These are phyloP conservation scores for Venturia pyrina DNA, from an alignment of 2,329 filamentous ascomycete species.

Conservation along the genomic window DNA sequence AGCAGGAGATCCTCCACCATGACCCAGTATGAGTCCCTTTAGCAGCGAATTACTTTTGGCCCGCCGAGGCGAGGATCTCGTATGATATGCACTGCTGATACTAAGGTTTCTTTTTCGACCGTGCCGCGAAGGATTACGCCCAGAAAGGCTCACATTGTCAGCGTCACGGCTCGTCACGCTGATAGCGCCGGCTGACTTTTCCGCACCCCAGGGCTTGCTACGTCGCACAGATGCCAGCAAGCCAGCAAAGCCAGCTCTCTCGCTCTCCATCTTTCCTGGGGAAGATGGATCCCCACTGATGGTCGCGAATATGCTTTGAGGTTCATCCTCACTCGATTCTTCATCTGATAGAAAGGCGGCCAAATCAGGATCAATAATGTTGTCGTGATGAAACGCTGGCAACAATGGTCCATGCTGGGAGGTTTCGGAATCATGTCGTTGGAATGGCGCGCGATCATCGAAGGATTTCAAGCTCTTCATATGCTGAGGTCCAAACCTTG, in stretches of 20 bases:
- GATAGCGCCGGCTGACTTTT: constrained; percentile 54
- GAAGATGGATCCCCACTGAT: constrained; percentile 55
- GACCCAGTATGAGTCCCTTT: constrained; percentile 33
- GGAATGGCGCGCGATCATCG: constrained; percentile 82
- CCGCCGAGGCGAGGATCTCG: constrained; percentile 58
- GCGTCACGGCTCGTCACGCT: constrained; percentile 48
- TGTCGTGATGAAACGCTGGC: constrained; percentile 95
- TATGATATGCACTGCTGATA: constrained; percentile 63
- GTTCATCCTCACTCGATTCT: constrained; percentile 81
- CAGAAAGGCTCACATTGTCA: constrained; percentile 9
- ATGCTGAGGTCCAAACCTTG: constrained; percentile 61
- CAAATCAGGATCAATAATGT: constrained; percentile 93
- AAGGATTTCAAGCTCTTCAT: constrained; percentile 61
- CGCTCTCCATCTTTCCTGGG: constrained; percentile 56
- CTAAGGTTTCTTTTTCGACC: constrained; percentile 69
- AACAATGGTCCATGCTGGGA: constrained; percentile 52
- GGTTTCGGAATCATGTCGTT: constrained; percentile 61
- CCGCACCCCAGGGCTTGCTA: constrained; percentile 48
- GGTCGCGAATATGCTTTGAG: constrained; percentile 67
- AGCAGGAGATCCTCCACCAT: constrained; percentile 5
- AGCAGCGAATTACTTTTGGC: constrained; percentile 44
- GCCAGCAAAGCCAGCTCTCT: constrained; percentile 59
- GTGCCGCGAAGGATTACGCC: constrained; percentile 2
- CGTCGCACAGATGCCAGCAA: constrained; percentile 66
- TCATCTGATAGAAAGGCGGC: constrained; percentile 93